Base-by-base conservation (phyloP, 441 rosid species). In the Adansonia grandidieri region DNA sequence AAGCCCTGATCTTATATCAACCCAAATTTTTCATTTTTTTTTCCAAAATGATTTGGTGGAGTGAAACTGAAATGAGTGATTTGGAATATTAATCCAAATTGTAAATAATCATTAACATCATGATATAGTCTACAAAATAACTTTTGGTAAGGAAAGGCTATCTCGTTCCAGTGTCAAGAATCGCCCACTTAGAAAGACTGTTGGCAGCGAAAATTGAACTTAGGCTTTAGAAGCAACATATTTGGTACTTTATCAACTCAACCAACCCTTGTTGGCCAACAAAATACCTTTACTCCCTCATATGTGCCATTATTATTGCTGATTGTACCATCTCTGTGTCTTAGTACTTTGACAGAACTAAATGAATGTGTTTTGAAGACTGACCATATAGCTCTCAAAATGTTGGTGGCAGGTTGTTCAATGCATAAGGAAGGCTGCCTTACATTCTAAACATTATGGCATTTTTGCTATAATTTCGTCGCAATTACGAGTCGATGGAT, bases 21-120 rank as follows among this genome's bases (percentile, higher is more conserved):
- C 4, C 61, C 22, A 56, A 17, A 56, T 6, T 56, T 56, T 56
- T 56, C 61, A 17, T 3, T 3, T 32, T 32, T 32, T 47, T 42
- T 42, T 60, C 24, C 65, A 24, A 10, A 22, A 61, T 22, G 40
- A 61, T 11, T 10, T 15, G 65, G 15, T 24, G 65, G 40, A 61
- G 40, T 22, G 40, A 61, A 58, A 19, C 28, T 58, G 20, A 19
- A 58, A 19, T 58, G 11, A 19, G 13, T 58, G 4, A 19, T 58
- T 22, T 19, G 28, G 28, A 28, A 22, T 61, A 3, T 58, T 58
- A 10, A 58, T 58, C 28, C 4, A 8, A 2, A 24, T 56, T 42
- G 71, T 42, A 44, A 44, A 67, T 44, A 67, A 44, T 67, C 53
- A 44, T 44, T 3, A 67, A 67, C 32, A 66, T 67, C 15, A 67